A percentile compares a stretch with the other conserved stretches of the same genome.
These are phyloP conservation scores for Clonostachys rhizophaga DNA, from an alignment of 2,329 filamentous ascomycete species.

Conservation along the genomic window DNA sequence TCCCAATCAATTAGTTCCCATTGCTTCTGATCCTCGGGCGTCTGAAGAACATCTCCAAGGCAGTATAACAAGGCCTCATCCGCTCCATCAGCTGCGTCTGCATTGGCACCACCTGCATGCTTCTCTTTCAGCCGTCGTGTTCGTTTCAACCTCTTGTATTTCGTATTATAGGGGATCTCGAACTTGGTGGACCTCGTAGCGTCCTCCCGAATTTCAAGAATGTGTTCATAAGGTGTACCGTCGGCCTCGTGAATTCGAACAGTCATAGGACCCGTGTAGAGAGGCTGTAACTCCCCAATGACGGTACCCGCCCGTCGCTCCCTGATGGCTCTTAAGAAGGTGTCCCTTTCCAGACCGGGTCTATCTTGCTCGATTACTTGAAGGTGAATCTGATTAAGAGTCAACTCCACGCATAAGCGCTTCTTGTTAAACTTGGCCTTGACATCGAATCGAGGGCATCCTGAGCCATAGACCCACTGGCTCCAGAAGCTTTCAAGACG, in stretches of 20 bases:
- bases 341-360: slow-evolving; percentile 58
- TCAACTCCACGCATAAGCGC: slow-evolving; percentile 89
- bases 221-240: slow-evolving; percentile 96
- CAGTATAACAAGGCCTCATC: slow-evolving; percentile 87
- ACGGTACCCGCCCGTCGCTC: slow-evolving; percentile 70
- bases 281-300: slow-evolving; percentile 64
- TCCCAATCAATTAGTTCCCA: slow-evolving; percentile 91
- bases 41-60: slow-evolving; percentile 84
- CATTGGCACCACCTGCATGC: slow-evolving; percentile 47
- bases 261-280: slow-evolving; percentile 95
- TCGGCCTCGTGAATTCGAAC: slow-evolving; percentile 97
- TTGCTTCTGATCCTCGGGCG: slow-evolving; percentile 71
- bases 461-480: slow-evolving; percentile 86
- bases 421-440: slow-evolving; percentile 97
- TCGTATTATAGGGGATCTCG: slow-evolving; percentile 97
- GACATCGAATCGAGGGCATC: slow-evolving; percentile 83
- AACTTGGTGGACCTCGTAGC: slow-evolving; percentile 71
- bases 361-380: slow-evolving; percentile 25
- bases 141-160: slow-evolving; percentile 94
- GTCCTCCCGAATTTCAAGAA: slow-evolving; percentile 88
- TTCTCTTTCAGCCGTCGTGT: slow-evolving; percentile 80
- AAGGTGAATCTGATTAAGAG: slow-evolving; percentile 71
- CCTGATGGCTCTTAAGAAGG: slow-evolving; percentile 81
- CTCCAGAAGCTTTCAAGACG: slow-evolving; percentile 88
- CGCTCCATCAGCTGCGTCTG: slow-evolving; percentile 56